Evolutionary conservation across 1,284 basidiomycete genomes (phyloP).

Genomic region (Earliella scabrosa): DNA sequence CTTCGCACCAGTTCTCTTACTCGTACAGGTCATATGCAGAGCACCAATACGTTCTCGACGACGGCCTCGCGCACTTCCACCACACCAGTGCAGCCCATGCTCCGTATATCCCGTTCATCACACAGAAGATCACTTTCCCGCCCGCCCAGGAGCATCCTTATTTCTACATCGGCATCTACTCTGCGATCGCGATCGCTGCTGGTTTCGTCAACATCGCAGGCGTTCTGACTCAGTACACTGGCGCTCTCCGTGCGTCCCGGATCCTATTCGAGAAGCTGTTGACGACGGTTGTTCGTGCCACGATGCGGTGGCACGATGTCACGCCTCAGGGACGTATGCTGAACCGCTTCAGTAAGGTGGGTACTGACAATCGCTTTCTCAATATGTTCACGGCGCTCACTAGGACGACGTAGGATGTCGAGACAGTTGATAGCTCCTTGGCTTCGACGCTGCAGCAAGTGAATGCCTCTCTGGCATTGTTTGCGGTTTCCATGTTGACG

Average conservation of each 20-base stretch:
- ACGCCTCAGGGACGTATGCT: conserved; percentile 63
- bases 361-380: too few relatives aligned
- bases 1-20: conserved; percentile 23
- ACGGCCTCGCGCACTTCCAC: conserved; percentile 41
- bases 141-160: conserved; percentile 57
- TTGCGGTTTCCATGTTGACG: conserved; percentile 70
- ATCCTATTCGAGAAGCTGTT: conserved; percentile 62
- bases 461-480: conserved; percentile 72
- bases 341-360: conserved; percentile 67
- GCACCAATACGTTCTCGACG: conserved; percentile 42
- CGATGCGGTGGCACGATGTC: conserved; percentile 57
- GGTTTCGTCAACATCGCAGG: conserved; percentile 50
- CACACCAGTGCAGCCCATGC: conserved; percentile 34
- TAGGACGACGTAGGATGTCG: conserved; percentile 66
- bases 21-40: conserved; percentile 37
- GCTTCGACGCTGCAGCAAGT: conserved; percentile 73
- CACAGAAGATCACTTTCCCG: conserved; percentile 44
- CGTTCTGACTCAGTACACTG: conserved; percentile 60
- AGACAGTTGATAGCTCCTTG: conserved; percentile 78
- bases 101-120: conserved; percentile 27
- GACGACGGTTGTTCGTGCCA: conserved; percentile 63
- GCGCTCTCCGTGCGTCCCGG: conserved; percentile 62
- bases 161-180: conserved; percentile 68
- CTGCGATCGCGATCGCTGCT: conserved; percentile 55
- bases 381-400: too few relatives aligned